Percentiles rank a stretch among this genome's conserved stretches.
Evolutionary conservation across 768 basidiomycete genomes (phyloP).

Genomic region (Hericium coralloides): DNA sequence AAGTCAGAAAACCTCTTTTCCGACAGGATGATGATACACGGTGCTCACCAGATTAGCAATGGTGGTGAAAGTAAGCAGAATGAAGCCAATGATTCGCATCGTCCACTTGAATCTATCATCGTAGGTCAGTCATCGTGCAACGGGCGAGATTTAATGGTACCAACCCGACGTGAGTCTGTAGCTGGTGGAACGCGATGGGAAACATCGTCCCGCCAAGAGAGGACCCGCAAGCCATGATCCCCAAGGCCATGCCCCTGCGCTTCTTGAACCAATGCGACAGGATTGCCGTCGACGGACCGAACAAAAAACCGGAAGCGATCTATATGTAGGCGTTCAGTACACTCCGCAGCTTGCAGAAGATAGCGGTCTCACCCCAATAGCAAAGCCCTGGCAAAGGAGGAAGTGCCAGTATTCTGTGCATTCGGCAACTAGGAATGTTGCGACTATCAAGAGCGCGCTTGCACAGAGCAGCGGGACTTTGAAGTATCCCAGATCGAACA

Average conservation of each 20-base stretch:
- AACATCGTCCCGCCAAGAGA: constrained; percentile 62
- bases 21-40: constrained; percentile 3
- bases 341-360: neutral
- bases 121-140: neutral
- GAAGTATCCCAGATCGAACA: constrained; percentile 70
- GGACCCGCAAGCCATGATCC: constrained; percentile 54
- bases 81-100: constrained; percentile 60
- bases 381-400: constrained; percentile 64
- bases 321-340: constrained; percentile 1
- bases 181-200: constrained; percentile 49
- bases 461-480: constrained; percentile 38
- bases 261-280: constrained; percentile 70
- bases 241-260: constrained; percentile 46
- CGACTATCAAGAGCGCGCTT: constrained; percentile 40
- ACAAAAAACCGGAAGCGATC: constrained; percentile 41
- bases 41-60: constrained; percentile 40
- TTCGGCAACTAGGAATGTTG: constrained; percentile 60
- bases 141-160: neutral
- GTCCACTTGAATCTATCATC: constrained; percentile 65
- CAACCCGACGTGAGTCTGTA: constrained; percentile 48
- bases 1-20: constrained; percentile 11
- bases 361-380: constrained; percentile 42
- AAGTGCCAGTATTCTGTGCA: constrained; percentile 76
- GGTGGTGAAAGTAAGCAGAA: constrained; percentile 42
- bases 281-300: constrained; percentile 50